phyloP scores from a whole-genome alignment of 768 basidiomycete species.

The Suillus alpinus region DNA sequence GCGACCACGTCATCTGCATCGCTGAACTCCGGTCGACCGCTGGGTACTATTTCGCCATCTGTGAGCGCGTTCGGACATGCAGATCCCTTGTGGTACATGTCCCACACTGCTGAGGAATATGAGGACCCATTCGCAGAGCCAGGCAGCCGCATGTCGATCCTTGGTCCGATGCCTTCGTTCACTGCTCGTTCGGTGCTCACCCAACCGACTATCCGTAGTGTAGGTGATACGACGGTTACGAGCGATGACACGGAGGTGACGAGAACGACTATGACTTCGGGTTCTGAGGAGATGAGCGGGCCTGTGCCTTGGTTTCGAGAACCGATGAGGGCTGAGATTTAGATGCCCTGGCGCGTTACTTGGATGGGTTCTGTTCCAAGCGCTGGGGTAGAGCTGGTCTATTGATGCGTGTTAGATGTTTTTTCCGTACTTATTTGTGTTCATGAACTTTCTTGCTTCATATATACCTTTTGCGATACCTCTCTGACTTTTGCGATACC shows the following conservation, averaged over 20 bases:
- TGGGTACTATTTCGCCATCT: conserved; percentile 42
- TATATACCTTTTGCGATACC: conserved; percentile 1
- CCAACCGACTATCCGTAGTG: conserved; percentile 30
- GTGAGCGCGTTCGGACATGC: conserved; percentile 46
- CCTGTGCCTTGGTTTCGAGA: not conserved
- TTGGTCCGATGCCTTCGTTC: conserved; percentile 34
- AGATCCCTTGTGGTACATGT: conserved; percentile 12
- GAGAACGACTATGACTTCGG: conserved; percentile 18
- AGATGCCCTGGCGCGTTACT: not conserved
- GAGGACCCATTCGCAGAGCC: conserved; percentile 2
- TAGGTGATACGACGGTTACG: conserved; percentile 26
- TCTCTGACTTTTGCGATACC: conserved; percentile 9
- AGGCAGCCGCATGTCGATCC: conserved; percentile 23
- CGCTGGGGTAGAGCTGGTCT: not conserved
- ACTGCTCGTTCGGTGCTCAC: conserved; percentile 18
- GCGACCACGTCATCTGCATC: conserved; percentile 36
- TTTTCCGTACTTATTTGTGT: not conserved
- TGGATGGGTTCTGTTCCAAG: not conserved
- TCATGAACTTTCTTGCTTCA: not conserved
- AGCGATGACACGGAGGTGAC: conserved; percentile 30
- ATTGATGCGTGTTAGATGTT: not conserved
- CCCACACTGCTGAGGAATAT: not conserved
- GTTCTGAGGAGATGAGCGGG: not conserved
- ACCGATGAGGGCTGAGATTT: not conserved
- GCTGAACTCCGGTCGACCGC: conserved; percentile 43